Evolutionary conservation across 768 basidiomycete species (phyloP), one percentile per base, ranked within the genome.

Genomic region (Phanerochaete sordida): DNA sequence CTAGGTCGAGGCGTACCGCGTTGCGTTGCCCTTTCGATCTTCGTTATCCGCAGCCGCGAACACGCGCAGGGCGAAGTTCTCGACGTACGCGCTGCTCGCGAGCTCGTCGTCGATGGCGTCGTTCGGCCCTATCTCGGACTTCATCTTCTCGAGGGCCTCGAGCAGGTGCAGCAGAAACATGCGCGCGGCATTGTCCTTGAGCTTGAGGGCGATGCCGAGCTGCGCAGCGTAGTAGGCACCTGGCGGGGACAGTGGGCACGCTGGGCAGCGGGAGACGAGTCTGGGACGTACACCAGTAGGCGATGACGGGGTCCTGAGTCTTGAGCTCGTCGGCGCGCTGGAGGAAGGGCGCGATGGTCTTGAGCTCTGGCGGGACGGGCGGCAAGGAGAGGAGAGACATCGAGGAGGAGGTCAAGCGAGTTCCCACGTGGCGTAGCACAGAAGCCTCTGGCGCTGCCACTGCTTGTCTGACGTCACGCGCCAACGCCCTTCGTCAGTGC

Each of bases 221-320:
- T 97, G 91, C 0, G 93, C 91, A 60, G 93, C 95, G 72, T 94
- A 89, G 78, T 94, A 97, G 45, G 89, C 88, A 76, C 88, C 93
- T 95, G 27, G n/a, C 8, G 13, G 30, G 33, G 28, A 15, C 26
- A 13, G 31, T 57, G 26, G 16, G 72, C 5, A 31, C 46, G 30
- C 30, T 27, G 44, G 56, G 46, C 24, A 6, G 44, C 33, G n/a
- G 43, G 43, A 39, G 21, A 50, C 65, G 61, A 46, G 64, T 60
- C 33, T 33, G 37, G 26, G 13, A 78, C 91, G 65, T 74, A 96
- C 96, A 95, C 95, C 96, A 99, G 71, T 98, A 98, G 4, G 92
- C 83, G 69, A 98, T 85, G 55, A 95, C 78, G 5, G 93, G 91
- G 58, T 99, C 95, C 63, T 89, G 84, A 15, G 76, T 76, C 54